Evolutionary conservation across 1,139 yeast species (phyloP).

Genomic region (Sugiyamaella grinbergsii): DNA sequence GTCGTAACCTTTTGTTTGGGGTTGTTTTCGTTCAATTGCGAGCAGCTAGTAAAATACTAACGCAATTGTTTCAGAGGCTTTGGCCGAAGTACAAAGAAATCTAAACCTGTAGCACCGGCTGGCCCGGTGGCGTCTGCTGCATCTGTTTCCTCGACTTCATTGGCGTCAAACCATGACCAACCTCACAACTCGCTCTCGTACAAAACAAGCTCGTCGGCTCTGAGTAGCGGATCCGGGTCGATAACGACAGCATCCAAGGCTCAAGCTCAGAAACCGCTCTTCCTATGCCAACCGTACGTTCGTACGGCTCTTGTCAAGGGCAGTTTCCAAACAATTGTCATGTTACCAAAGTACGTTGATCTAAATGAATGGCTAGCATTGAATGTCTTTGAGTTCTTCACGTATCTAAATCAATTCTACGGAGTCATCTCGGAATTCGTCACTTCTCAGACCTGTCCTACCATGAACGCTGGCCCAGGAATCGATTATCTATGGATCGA

Average conservation of each 20-base stretch:
- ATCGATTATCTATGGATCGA: conserved; percentile 93
- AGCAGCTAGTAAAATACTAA: too few relatives aligned
- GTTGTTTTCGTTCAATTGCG: too few relatives aligned
- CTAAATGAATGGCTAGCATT: conserved; percentile 94
- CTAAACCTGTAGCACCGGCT: conserved; percentile 30
- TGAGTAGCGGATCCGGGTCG: conserved; percentile 12
- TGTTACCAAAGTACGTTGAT: conserved; percentile 92
- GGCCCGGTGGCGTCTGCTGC: conserved; percentile 19
- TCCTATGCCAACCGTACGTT: conserved; percentile 89
- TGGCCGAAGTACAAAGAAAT: conserved; percentile 63
- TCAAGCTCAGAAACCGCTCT: conserved; percentile 52
- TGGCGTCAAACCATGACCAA: conserved; percentile 16
- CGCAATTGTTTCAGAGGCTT: conserved; percentile 52
- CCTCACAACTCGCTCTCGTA: conserved; percentile 12
- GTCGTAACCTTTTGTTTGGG: too few relatives aligned
- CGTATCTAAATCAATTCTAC: conserved; percentile 82
- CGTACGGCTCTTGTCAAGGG: conserved; percentile 95
- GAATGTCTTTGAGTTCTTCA: conserved; percentile 86
- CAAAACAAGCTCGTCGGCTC: conserved; percentile 9
- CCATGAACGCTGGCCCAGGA: conserved; percentile 95
- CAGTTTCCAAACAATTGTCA: conserved; percentile 94
- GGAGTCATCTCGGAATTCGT: conserved; percentile 87
- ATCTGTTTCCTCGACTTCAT: conserved; percentile 19
- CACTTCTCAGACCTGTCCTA: conserved; percentile 84
- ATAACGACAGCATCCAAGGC: conserved; percentile 9